Evolutionary conservation across 2,329 filamentous ascomycete genomes (phyloP).

Genomic region (Dactylellina parvicollis): DNA sequence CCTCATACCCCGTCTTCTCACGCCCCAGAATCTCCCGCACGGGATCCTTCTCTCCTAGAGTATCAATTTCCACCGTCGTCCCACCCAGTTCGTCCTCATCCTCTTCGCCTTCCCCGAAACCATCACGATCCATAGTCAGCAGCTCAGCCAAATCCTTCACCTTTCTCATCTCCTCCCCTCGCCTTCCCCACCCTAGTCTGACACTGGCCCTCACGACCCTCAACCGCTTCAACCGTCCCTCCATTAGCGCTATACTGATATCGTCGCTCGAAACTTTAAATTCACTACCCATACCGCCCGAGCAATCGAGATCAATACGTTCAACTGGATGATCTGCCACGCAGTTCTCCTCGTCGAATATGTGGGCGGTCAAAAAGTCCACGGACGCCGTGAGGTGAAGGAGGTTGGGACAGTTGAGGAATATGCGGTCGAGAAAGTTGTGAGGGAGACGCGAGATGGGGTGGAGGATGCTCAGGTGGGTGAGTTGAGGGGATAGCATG

Average conservation of each 20-base stretch:
- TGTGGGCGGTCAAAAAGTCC: slow-evolving; percentile 57
- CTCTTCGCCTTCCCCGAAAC: slow-evolving; percentile 42
- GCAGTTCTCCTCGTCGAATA: slow-evolving; percentile 58
- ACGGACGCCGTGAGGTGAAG: slow-evolving; percentile 55
- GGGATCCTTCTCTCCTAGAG: slow-evolving; percentile 11
- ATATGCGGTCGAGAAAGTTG: slow-evolving; percentile 57
- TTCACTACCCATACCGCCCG: slow-evolving; percentile 56
- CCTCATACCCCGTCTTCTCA: slow-evolving; percentile 9
- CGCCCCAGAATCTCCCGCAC: slow-evolving; percentile 39
- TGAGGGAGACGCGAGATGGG: slow-evolving; percentile 57
- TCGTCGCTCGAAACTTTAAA: slow-evolving; percentile 58
- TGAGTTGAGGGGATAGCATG: slow-evolving; percentile 56
- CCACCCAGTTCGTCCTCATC: slow-evolving; percentile 47
- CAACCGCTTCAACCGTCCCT: slow-evolving; percentile 55
- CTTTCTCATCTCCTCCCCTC: slow-evolving; percentile 35
- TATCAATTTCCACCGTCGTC: slow-evolving; percentile 36
- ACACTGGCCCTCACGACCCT: slow-evolving; percentile 56
- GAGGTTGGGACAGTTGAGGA: slow-evolving; percentile 56
- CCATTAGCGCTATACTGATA: slow-evolving; percentile 57
- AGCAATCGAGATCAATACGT: slow-evolving; percentile 56
- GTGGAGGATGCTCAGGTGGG: slow-evolving; percentile 55
- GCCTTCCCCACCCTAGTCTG: slow-evolving; percentile 55
- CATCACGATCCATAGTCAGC: slow-evolving; percentile 54
- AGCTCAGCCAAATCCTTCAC: slow-evolving; percentile 56
- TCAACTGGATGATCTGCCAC: slow-evolving; percentile 56